Conservation (phyloP, 2,329 filamentous ascomycete species). For the Basipetospora sp. region DNA sequence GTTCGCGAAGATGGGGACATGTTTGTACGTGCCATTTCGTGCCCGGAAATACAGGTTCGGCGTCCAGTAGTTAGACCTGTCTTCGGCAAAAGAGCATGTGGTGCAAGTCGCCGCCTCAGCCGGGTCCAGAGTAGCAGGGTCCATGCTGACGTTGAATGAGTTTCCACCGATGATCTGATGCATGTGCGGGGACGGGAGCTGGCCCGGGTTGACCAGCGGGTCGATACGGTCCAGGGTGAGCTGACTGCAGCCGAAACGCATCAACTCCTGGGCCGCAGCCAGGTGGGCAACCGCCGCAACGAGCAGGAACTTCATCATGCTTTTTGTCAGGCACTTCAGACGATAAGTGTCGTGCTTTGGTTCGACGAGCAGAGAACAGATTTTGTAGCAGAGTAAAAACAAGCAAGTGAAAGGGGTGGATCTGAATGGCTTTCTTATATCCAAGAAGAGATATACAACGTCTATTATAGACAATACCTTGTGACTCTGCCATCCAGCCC, state of each 20-base stretch:
- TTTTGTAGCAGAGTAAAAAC: too few species aligned
- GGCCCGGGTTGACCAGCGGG: conserved; percentile 20
- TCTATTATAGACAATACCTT: too few species aligned
- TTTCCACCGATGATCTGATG: conserved; percentile 38
- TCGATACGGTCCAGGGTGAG: conserved; percentile 25
- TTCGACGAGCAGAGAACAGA: too few species aligned
- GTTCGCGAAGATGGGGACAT: conserved; percentile 51
- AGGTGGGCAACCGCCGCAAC: conserved; percentile 4
- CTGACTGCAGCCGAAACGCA: conserved; percentile 29
- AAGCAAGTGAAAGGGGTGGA: too few species aligned
- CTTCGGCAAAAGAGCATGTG: conserved; percentile 21
- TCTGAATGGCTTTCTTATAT: too few species aligned
- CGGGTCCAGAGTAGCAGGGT: conserved; percentile 10
- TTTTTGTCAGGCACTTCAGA: too few species aligned
- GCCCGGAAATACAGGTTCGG: conserved; percentile 20
- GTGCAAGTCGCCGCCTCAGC: conserved; percentile 21
- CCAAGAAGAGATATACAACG: too few species aligned
- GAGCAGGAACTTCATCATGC: conserved; percentile 5
- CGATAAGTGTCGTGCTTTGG: too few species aligned
- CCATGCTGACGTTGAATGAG: conserved; percentile 23
- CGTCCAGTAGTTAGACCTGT: conserved; percentile 21
- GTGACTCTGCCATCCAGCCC: too few species aligned
- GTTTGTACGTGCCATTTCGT: conserved; percentile 37
- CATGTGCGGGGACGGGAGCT: conserved; percentile 32
- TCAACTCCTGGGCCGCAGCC: conserved; percentile 15